Percentiles rank a stretch among this genome's conserved stretches.
phyloP scores from a whole-genome alignment of 108 stramenopile species.

The Parietichytrium sp. region DNA sequence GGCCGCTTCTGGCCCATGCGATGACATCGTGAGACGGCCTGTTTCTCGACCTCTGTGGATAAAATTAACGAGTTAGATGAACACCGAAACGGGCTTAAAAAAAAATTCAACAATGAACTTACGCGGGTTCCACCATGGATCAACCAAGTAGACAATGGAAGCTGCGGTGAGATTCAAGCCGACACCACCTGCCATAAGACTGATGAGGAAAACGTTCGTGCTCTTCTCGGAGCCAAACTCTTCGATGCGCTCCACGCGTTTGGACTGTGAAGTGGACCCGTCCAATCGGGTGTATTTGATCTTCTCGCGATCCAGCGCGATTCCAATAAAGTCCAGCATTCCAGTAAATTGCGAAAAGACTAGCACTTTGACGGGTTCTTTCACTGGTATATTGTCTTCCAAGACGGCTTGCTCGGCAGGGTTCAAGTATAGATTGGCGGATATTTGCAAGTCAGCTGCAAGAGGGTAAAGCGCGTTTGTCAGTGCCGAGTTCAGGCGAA shows the following conservation, averaged over 20 bases:
- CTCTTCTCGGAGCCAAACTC: slow-evolving; percentile 44
- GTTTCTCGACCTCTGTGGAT: slow-evolving; percentile 73
- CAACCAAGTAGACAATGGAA: slow-evolving; percentile 47
- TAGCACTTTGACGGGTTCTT: slow-evolving; percentile 52
- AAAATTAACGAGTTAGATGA: too few species aligned
- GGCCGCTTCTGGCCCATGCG: slow-evolving; percentile 90
- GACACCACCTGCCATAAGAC: slow-evolving; percentile 54
- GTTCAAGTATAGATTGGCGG: too few species aligned
- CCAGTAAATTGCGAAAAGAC: slow-evolving; percentile 65
- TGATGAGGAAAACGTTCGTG: slow-evolving; percentile 20
- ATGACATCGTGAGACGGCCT: slow-evolving; percentile 96
- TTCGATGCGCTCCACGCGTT: slow-evolving; percentile 48
- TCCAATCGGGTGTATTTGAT: not conserved
- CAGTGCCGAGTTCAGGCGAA: not conserved
- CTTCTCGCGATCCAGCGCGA: slow-evolving; percentile 40
- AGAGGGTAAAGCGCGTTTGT: too few species aligned
- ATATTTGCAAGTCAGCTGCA: too few species aligned
- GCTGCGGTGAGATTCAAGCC: slow-evolving; percentile 55
- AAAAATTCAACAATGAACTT: too few species aligned
- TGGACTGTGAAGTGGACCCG: slow-evolving; percentile 26
- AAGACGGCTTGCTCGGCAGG: too few species aligned
- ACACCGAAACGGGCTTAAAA: too few species aligned
- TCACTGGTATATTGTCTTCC: too few species aligned
- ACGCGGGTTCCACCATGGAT: slow-evolving; percentile 55
- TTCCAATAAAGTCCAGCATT: slow-evolving; percentile 63